These are phyloP conservation scores for Colletotrichum sp. DNA, from an alignment of 2,329 filamentous ascomycete species.

Conservation along the genomic window DNA sequence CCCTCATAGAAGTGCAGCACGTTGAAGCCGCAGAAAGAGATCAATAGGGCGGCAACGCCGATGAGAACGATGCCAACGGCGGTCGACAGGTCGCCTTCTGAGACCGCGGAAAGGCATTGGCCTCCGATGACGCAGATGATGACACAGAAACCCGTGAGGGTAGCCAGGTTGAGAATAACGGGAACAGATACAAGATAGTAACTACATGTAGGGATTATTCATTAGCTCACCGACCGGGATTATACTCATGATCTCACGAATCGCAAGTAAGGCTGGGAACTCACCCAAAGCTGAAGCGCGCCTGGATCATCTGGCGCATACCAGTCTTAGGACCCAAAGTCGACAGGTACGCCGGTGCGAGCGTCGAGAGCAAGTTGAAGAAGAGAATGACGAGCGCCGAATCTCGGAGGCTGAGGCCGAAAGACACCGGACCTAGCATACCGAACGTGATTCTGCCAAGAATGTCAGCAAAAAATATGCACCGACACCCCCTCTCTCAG, in stretches of 20 bases:
- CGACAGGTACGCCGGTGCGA: conserved; percentile 43
- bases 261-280: conserved; percentile 23
- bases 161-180: conserved; percentile 48
- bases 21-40: conserved; percentile 53
- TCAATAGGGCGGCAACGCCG: conserved; percentile 44
- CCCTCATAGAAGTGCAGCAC: conserved; percentile 49
- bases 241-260: not conserved
- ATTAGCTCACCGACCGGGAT: fast-evolving
- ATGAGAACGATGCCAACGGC: conserved; percentile 55
- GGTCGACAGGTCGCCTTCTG: conserved; percentile 39
- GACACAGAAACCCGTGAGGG: conserved; percentile 52
- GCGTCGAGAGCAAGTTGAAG: conserved; percentile 45
- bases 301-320: conserved; percentile 52
- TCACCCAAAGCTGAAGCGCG: conserved; percentile 37
- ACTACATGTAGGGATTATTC: not conserved
- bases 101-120: conserved; percentile 42
- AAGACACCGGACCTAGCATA: conserved; percentile 48
- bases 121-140: conserved; percentile 53
- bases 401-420: conserved; percentile 45
- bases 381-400: conserved; percentile 50
- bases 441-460: conserved; percentile 41
- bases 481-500: not conserved
- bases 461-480: not conserved
- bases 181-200: conserved; percentile 24
- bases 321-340: conserved; percentile 48